Evolutionary conservation across 2,329 filamentous ascomycete genomes (phyloP), one percentile per base, ranked within the genome.

Genomic region (Monascus ruber): DNA sequence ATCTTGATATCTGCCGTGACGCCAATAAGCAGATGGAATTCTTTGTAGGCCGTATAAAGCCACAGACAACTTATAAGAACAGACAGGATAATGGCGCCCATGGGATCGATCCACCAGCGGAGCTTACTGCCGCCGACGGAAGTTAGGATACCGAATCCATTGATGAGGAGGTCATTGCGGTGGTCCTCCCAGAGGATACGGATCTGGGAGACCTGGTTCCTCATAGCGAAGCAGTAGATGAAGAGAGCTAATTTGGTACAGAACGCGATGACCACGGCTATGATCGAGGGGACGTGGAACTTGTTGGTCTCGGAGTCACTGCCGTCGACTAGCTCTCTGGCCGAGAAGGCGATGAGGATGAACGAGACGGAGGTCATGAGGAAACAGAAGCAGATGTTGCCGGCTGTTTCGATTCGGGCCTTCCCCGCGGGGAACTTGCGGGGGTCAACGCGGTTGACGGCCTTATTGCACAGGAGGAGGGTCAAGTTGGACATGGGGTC

Each of bases 151-250:
- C 83, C 87, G 50, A 94, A 86, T 39, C 86, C 86, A 60, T 96
- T 98, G 73, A 98, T 86, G 53, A 94, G 72, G n/a, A 98, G 71
- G 57, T 98, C 91, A 57, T 98, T 98, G 45, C 91, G 81, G 66
- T 98, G 91, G 56, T 96, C 89, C 62, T 94, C 85, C 88, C 87
- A 95, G 9, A 96, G 70, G 57, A 95, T 95, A 41, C 83, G 77
- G 47, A 95, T 79, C 62, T 95, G 88, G 44, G 79, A 86, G 69
- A 96, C 94, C 53, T 85, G 84, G 66, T 95, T 81, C 49, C 89
- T 81, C 53, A 96, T 65, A 4, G 85, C 78, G 78, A 83, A 96
- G 66, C 91, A 96, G 69, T 95, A 96, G 25, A 93, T 52, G 62
- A 95, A 96, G 1, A 96, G 72, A 4, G 53, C 55, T 10, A 96